Base-by-base conservation (phyloP, 805 yeast species). In the Candida morakotiae region DNA sequence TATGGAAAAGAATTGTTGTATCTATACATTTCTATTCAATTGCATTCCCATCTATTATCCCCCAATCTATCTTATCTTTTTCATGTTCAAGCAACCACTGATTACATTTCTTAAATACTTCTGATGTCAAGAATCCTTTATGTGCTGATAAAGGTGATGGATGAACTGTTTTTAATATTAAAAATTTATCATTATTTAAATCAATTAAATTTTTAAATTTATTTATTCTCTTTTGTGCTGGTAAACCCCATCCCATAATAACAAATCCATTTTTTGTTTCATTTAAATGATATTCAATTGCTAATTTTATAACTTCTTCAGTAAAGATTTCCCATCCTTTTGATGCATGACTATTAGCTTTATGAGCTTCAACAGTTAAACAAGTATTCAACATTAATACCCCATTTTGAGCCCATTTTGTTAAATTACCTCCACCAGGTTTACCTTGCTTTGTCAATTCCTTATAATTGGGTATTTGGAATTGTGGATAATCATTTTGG, bases 71-170 rank as follows among this genome's bases (percentile, higher is more conserved):
- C 30, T 70, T 64, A 2, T 58, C 52, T 15, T 51, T 51, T 0
- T 69, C 72, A 36, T 70, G 67, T 13, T 62, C 52, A 22, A 66
- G 62, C 11, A 91, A 65, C 95, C 96, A 91, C 6, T 77, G 77
- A 55, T 93, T 91, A 29, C 91, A 79, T 52, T 75, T 72, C 35
- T 57, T 69, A 58, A 88, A 91, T 51, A 87, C 96, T 16, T 67
- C 62, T 47, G 83, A 79, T 2, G 80, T 80, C 49, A 91, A 89
- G 58, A 84, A 93, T 1, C 74, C 96, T 29, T 94, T 65, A 14
- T 83, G 71, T 0, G 98, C 98, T 44, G 95, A 84, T 34, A 93
- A 63, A 1, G 99, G 99, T 19, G 95, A 84, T 1, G 99, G 99
- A 60, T 93, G 99, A 0, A 88, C 97, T 0, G 87, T 71, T 43